A percentile compares a stretch with the other conserved stretches of the same genome.
Evolutionary conservation across 352 stramenopile species (phyloP).

Genomic region (Elongisporangium senticosum): DNA sequence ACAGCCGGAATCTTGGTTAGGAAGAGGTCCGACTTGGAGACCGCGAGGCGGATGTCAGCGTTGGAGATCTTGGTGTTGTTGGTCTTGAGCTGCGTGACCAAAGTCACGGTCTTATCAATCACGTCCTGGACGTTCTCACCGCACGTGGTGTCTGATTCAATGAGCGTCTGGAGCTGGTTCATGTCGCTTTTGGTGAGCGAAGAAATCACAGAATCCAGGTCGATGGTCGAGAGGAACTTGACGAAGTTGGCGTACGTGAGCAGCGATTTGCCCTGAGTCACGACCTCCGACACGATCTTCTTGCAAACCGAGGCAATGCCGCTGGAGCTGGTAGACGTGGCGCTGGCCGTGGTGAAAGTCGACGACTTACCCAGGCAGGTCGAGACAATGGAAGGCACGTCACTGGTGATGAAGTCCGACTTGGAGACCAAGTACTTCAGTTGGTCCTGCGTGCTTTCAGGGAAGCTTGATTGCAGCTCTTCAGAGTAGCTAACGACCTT

Average conservation of each 20-base stretch:
- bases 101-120: constrained; percentile 35
- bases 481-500: constrained; percentile 38
- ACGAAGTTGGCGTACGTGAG: constrained; percentile 14
- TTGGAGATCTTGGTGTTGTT: constrained; percentile 14
- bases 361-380: constrained; percentile 31
- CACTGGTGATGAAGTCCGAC: constrained; percentile 44
- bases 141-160: constrained; percentile 30
- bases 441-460: constrained; percentile 41
- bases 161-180: constrained; percentile 25
- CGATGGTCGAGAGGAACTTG: background rate
- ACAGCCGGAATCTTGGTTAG: constrained; percentile 36
- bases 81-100: constrained; percentile 35
- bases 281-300: constrained; percentile 22
- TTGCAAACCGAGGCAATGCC: constrained; percentile 33
- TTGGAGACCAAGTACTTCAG: constrained; percentile 44
- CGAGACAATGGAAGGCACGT: constrained; percentile 44
- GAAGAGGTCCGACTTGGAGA: constrained; percentile 38
- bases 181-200: constrained; percentile 25
- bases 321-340: constrained; percentile 27
- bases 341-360: constrained; percentile 11
- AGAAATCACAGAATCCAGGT: constrained; percentile 3
- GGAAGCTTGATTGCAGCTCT: constrained; percentile 24
- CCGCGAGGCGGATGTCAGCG: constrained; percentile 32
- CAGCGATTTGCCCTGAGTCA: constrained; percentile 38
- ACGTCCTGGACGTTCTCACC: constrained; percentile 38